Base-by-base conservation (phyloP, 2,329 filamentous ascomycete species). In the Penicillium fuscoglaucum region DNA sequence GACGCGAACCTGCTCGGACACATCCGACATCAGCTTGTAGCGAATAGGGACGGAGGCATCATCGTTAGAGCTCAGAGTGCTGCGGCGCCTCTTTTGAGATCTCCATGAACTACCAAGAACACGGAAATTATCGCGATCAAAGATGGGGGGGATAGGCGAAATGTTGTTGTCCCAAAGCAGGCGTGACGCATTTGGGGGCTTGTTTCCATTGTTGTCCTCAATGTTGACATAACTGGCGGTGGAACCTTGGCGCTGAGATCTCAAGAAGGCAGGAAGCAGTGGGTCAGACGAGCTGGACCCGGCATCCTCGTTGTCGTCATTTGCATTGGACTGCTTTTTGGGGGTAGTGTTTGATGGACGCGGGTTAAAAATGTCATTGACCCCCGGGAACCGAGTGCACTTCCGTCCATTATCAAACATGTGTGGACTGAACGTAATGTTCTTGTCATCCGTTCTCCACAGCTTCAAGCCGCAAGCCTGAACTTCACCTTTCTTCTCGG, bases 11-110 rank as follows among this genome's bases (percentile, higher is more conserved):
- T 52, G 55, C 0, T 52, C 55, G 0, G 57, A 62, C 1, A 50
- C 61, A 12, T 61, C 55, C 0, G 58, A 65, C 12, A 61, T 40
- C 1, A 70, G 39, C 12, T 66, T 69, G 52, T 66, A 66, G 2
- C 63, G 54, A 5, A 65, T 46, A 15, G 43, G n/a, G 15, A 29
- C 2, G 10, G 10, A 5, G 2, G 1, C 2, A 2, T 52, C 15
- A 6, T 28, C 10, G 9, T 24, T 24, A 5, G 35, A 43, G 13
- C 21, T 24, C n/a, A 4, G 17, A 1, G 15, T 24, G 15, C 49
- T 24, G 8, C 40, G 40, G 17, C 41, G 40, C 6, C 28, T 35
- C 13, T 46, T 53, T 15, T 28, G 28, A 7, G 51, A 37, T 6
- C 17, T 43, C 37, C 37, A 43, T 6, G 49, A 28, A 10, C 37